These are phyloP conservation scores for Dothistroma septosporum DNA, from an alignment of 2,329 filamentous ascomycete genomes.

Conservation along the genomic window DNA sequence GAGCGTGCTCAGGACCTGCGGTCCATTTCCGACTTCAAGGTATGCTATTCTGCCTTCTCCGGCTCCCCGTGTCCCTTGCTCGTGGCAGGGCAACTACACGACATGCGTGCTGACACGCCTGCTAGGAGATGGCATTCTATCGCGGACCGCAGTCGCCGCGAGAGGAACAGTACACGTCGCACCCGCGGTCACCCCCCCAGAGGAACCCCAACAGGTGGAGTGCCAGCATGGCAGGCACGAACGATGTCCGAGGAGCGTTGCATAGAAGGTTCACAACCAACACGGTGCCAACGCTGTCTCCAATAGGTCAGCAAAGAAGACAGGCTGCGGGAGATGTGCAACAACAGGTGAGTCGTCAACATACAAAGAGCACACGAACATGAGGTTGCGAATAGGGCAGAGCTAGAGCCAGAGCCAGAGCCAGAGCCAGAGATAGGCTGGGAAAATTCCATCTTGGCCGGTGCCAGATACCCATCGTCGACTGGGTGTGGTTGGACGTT, in stretches of 20 bases:
- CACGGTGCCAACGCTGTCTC: slow-evolving; percentile 68
- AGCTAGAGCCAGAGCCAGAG: too few relatives aligned
- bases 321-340: slow-evolving; percentile 48
- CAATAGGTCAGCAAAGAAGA: slow-evolving; percentile 53
- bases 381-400: background rate
- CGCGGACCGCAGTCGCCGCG: slow-evolving; percentile 71
- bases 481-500: background rate
- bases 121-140: slow-evolving; percentile 59
- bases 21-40: slow-evolving; percentile 3
- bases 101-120: slow-evolving; percentile 10
- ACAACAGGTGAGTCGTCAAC: slow-evolving; percentile 29
- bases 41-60: slow-evolving; percentile 1
- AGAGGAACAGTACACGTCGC: slow-evolving; percentile 56
- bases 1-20: background rate
- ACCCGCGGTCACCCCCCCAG: slow-evolving; percentile 49
- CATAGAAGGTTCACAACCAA: slow-evolving; percentile 91
- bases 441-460: background rate
- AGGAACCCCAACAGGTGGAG: slow-evolving; percentile 34
- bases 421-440: background rate
- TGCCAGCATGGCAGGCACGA: slow-evolving; percentile 42
- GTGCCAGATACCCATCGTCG: background rate
- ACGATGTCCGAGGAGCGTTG: slow-evolving; percentile 71
- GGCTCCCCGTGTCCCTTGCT: slow-evolving; percentile 1
- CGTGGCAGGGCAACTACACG: background rate
- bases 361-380: background rate